phyloP scores from a whole-genome alignment of 2,329 filamentous ascomycete genomes.

The Fusarium aywerte region DNA sequence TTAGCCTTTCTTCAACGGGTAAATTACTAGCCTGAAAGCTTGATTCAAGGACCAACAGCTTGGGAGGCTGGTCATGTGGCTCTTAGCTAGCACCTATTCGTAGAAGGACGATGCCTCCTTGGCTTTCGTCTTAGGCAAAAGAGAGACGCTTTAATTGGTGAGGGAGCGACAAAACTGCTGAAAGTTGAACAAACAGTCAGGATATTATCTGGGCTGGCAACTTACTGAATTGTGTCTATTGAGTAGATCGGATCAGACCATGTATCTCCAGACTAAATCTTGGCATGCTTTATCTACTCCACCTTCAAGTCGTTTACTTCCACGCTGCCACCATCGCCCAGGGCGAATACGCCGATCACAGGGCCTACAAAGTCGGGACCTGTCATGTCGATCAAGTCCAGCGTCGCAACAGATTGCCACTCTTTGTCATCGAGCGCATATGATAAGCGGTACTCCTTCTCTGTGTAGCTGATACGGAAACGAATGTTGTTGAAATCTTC shows the following conservation, averaged over 20 bases:
- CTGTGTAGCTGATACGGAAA: constrained; percentile 14
- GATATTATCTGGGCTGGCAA: not conserved
- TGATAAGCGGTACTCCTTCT: not conserved
- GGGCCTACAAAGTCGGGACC: constrained; percentile 22
- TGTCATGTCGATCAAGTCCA: constrained; percentile 17
- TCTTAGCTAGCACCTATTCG: too few relatives aligned
- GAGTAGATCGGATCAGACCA: not conserved
- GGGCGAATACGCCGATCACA: constrained; percentile 16
- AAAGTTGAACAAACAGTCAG: not conserved
- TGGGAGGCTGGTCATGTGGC: not conserved
- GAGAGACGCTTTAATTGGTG: not conserved
- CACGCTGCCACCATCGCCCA: not conserved
- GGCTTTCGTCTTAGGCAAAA: constrained; percentile 1
- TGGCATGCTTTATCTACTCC: constrained; percentile 1
- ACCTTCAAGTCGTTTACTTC: constrained; percentile 8
- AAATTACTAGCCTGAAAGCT: constrained; percentile 20
- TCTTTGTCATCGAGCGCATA: not conserved
- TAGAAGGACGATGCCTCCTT: not conserved
- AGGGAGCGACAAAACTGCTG: not conserved
- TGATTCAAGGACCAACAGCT: constrained; percentile 7
- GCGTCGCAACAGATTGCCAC: constrained; percentile 1
- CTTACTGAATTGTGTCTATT: not conserved
- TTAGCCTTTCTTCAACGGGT: not conserved
- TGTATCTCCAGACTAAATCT: not conserved
- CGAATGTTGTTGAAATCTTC: not conserved